phyloP scores from a whole-genome alignment of 129 eudicot species.

The Erigeron canadensis region DNA sequence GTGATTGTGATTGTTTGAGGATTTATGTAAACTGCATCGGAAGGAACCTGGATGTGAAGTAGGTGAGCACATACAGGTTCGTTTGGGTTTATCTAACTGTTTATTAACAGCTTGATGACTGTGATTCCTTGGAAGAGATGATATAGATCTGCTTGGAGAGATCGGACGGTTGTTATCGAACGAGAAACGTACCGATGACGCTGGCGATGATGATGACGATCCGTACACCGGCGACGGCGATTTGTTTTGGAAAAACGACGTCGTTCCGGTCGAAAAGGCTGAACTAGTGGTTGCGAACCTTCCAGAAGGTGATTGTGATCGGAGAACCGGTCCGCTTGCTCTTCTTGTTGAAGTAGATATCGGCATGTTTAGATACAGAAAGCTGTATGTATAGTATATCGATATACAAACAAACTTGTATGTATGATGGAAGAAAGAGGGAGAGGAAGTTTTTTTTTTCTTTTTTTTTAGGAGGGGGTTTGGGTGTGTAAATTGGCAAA shows the following conservation, averaged over 20 bases:
- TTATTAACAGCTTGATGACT: constrained; percentile 38
- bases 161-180: constrained; percentile 44
- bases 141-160: constrained; percentile 55
- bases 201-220: constrained; percentile 14
- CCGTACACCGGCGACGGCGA: constrained; percentile 48
- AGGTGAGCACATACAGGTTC: constrained; percentile 91
- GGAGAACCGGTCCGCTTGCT: constrained; percentile 60
- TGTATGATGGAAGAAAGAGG: background rate
- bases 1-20: background rate
- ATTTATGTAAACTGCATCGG: constrained; percentile 75
- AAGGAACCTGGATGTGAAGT: constrained; percentile 94
- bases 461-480: constrained; percentile 21
- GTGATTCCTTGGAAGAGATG: constrained; percentile 36
- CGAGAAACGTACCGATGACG: constrained; percentile 53
- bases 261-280: constrained; percentile 36
- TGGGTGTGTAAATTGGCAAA: constrained; percentile 72
- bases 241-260: constrained; percentile 30
- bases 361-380: constrained; percentile 23
- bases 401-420: constrained; percentile 19
- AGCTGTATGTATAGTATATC: background rate
- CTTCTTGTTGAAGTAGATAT: constrained; percentile 60
- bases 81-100: constrained; percentile 42
- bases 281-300: constrained; percentile 45
- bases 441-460: too few species aligned
- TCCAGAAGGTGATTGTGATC: constrained; percentile 62